Base-by-base conservation (phyloP, 176 grass and related monocot genomes). In the Elymus sibiricus region DNA sequence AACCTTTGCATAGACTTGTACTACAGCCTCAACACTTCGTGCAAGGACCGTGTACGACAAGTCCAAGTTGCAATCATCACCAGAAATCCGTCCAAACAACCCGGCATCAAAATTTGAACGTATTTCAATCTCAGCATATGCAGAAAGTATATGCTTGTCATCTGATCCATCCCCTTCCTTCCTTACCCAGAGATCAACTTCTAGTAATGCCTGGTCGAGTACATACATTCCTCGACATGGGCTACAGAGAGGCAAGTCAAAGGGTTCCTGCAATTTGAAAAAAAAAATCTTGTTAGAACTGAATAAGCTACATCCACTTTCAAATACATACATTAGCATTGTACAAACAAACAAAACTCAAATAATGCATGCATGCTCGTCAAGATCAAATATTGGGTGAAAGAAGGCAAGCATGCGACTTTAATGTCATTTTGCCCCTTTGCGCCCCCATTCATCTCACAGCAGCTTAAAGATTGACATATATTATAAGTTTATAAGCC, bases 141-240 rank as follows among this genome's bases (percentile, higher is more conserved):
- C 65, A 58, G 81, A 72, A 28, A 83, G 81, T 43, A 73, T 29
- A 16, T 31, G n/a, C 27, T 83, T 53, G 56, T 83, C 81, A 21
- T 1, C 51, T 9, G 81, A 83, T 73, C 4, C 6, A 3, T 60
- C 22, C 32, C 81, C 81, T 61, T 83, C 81, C 49, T 72, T 59
- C 6, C 42, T 72, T n/a, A 83, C 67, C 80, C 66, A 71, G 27
- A 83, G 66, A 83, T 83, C 80, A 40, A 82, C 66, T 28, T 83
- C 81, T 35, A 83, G 40, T 11, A 83, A 28, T 83, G 81, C 81
- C 59, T 16, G 14, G 27, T 83, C 81, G 35, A 83, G 24, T 22
- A 83, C n/a, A 73, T 83, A 83, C 4, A 83, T 73, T 83, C 81
- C 81, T 43, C 81, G 81, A 35, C 67, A 73, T 15, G 81, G 81